Base-by-base conservation (phyloP, 225 moss, liverwort and hornwort species). In the Marchantia polymorpha region DNA sequence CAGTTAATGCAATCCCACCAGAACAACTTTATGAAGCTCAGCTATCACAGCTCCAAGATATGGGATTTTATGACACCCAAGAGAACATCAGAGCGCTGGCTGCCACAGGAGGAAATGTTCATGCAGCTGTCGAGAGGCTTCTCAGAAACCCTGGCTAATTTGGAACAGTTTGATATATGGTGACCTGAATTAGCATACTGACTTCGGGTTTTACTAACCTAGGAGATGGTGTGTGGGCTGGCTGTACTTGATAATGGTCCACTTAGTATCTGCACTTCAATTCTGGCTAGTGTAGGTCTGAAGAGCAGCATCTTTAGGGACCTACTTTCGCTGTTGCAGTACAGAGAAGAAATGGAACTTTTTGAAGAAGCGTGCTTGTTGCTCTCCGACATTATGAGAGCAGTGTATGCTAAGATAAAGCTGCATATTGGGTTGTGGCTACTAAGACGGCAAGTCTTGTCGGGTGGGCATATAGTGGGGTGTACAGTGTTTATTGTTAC, bases 21-120 rank as follows among this genome's bases (percentile, higher is more conserved):
- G 97, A 99, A 84, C 95, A 94, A 78, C 81, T 93, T 79, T 99
- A 95, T 79, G 95, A 93, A 77, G 88, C 94, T 75, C 93, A 99
- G 87, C 87, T 99, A 81, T 91, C 91, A 8, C 97, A 99, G 89
- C 82, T 99, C 84, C 91, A 91, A 89, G 97, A 99, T 70, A 99
- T 99, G 97, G 97, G 95, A 12, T 99, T 99, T 86, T 89, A 90
- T 49, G 95, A 99, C 49, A 88, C 87, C 52, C 95, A 95, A 80
- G 94, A 92, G 85, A 99, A 95, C 75, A 85, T 99, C 52, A 92
- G 89, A 79, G 97, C 97, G 23, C 88, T 95, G 74, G 90, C 90
- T 74, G 97, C 93, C 27, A 93, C 91, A 4, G 97, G 97, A 58
- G 97, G 97, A 79, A 94, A 99, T 48, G 93, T 99, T 27, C 88